Evolutionary conservation across 352 stramenopile species (phyloP).

Genomic region (Aphanomyces cochlioides): DNA sequence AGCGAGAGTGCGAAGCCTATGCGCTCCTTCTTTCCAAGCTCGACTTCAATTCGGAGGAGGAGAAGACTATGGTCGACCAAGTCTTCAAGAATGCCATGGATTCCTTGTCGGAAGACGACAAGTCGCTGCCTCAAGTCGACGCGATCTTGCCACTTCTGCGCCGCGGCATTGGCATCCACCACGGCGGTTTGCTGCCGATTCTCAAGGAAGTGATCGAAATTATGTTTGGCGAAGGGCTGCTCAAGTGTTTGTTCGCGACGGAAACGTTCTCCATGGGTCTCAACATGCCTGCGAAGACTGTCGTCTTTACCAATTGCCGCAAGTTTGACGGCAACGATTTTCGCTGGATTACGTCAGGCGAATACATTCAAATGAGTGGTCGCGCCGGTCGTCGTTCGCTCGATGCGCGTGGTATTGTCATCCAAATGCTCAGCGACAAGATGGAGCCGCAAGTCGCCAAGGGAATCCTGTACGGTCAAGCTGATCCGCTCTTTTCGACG

Average conservation of each 20-base stretch:
- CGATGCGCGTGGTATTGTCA: slow-evolving; percentile 95
- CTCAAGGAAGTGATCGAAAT: slow-evolving; percentile 99
- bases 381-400: slow-evolving; percentile 95
- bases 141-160: slow-evolving; percentile 95
- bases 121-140: slow-evolving; percentile 96
- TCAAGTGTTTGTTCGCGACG: slow-evolving; percentile 98
- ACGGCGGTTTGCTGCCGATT: slow-evolving; percentile 96
- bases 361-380: slow-evolving; percentile 97
- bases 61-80: slow-evolving; percentile 96
- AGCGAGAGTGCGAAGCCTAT: slow-evolving; percentile 96
- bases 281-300: slow-evolving; percentile 97
- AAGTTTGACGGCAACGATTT: slow-evolving; percentile 97
- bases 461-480: slow-evolving; percentile 94
- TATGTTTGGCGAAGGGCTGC: slow-evolving; percentile 93
- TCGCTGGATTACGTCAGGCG: slow-evolving; percentile 80
- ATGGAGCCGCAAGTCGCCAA: slow-evolving; percentile 94
- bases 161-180: slow-evolving; percentile 95
- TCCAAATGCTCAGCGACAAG: slow-evolving; percentile 99
- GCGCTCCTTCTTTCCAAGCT: slow-evolving; percentile 90
- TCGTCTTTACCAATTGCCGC: slow-evolving; percentile 96
- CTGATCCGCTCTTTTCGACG: slow-evolving; percentile 93
- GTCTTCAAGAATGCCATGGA: slow-evolving; percentile 98
- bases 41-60: slow-evolving; percentile 97
- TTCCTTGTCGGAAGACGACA: slow-evolving; percentile 92
- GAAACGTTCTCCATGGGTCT: slow-evolving; percentile 99